Conservation (phyloP, 257 asterid genomes). For the Solanum gandarillasii region DNA sequence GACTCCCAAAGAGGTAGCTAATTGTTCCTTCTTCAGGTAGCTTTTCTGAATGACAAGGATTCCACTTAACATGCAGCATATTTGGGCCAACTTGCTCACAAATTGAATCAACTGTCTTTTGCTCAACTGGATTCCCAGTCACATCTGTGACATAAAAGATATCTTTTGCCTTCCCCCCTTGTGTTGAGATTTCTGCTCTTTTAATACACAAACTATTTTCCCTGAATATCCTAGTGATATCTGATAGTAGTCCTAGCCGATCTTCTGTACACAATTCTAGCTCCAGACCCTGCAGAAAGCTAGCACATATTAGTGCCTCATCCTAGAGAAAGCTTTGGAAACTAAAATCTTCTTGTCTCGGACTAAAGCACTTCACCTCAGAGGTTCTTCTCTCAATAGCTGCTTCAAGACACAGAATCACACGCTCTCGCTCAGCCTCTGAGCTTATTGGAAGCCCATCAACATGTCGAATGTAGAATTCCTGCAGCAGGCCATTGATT, state of each 20-base stretch:
- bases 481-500: conserved; percentile 21
- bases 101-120: conserved; percentile 51
- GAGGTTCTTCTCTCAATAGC: conserved; percentile 73
- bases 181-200: conserved; percentile 74
- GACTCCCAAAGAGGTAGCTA: conserved; percentile 43
- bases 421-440: conserved; percentile 77
- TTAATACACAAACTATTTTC: conserved; percentile 59
- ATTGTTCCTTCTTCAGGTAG: conserved; percentile 42
- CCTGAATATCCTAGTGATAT: conserved; percentile 65
- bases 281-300: conserved; percentile 50
- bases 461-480: conserved; percentile 66
- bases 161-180: conserved; percentile 54
- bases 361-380: conserved; percentile 28
- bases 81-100: conserved; percentile 55
- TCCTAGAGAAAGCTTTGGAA: neutral
- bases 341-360: neutral
- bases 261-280: conserved; percentile 55
- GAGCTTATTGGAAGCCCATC: conserved; percentile 77
- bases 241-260: conserved; percentile 62
- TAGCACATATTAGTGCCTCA: neutral
- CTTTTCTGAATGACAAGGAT: conserved; percentile 19
- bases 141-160: conserved; percentile 67
- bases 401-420: conserved; percentile 70
- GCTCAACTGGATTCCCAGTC: conserved; percentile 55
- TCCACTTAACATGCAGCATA: conserved; percentile 45